Evolutionary conservation across 2,329 filamentous ascomycete genomes (phyloP).

Genomic region (Aspergillus terreus): DNA sequence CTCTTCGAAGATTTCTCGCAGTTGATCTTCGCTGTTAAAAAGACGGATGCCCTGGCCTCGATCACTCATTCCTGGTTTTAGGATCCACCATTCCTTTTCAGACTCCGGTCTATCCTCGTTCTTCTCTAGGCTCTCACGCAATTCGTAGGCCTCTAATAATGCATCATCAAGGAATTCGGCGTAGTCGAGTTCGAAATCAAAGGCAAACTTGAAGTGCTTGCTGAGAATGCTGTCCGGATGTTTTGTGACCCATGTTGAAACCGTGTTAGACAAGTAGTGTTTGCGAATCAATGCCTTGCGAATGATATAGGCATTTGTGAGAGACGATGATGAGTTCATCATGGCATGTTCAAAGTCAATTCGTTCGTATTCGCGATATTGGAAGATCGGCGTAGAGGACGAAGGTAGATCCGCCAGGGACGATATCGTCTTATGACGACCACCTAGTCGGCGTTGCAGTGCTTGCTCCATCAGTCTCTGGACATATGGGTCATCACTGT

Average conservation of each 20-base stretch:
- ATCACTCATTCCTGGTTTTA: conserved; percentile 98
- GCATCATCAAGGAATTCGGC: conserved; percentile 96
- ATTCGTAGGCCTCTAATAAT: conserved; percentile 81
- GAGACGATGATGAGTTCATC: conserved; percentile 55
- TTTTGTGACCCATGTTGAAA: conserved; percentile 82
- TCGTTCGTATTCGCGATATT: conserved; percentile 82
- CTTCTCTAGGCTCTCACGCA: conserved; percentile 70
- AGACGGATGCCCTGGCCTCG: conserved; percentile 87
- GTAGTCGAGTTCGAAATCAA: conserved; percentile 92
- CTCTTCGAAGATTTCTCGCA: conserved; percentile 83
- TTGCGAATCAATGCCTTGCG: conserved; percentile 95
- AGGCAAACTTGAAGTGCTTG: conserved; percentile 69
- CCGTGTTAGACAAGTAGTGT: conserved; percentile 82
- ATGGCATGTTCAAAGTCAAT: conserved; percentile 78
- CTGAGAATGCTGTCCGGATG: conserved; percentile 67
- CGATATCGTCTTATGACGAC: conserved; percentile 54
- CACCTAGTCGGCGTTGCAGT: conserved; percentile 60
- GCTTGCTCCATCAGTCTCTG: conserved; percentile 77
- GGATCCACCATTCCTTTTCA: conserved; percentile 85
- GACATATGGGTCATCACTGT: conserved; percentile 86
- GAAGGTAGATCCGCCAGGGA: conserved; percentile 47
- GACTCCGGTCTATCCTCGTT: conserved; percentile 64
- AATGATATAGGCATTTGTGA: conserved; percentile 90
- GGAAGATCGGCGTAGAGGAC: conserved; percentile 55
- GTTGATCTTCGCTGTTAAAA: conserved; percentile 78